Evolutionary conservation across 345 rosid species (phyloP).

Genomic region (Tarenaya hassleriana): DNA sequence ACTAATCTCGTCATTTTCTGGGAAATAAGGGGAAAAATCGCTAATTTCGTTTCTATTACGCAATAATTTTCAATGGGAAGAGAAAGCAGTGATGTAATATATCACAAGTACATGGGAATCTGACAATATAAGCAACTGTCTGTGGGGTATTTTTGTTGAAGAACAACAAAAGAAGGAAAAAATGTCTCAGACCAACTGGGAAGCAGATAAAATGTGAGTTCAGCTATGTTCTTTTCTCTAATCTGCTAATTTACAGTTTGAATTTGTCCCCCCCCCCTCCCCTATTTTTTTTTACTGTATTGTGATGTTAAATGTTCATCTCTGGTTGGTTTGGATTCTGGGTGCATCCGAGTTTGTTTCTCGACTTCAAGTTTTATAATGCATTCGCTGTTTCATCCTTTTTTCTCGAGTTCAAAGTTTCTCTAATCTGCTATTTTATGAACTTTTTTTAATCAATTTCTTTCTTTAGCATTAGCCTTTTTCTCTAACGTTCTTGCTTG

Average conservation of each 20-base stretch:
- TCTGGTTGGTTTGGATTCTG: constrained; percentile 32
- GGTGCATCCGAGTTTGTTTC: constrained; percentile 13
- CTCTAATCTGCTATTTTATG: constrained; percentile 6
- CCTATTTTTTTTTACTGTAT: background rate
- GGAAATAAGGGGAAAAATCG: constrained; percentile 6
- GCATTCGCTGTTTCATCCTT: constrained; percentile 15
- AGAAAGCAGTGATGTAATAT: constrained; percentile 21
- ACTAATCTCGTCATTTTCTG: constrained; percentile 22
- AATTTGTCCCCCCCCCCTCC: background rate
- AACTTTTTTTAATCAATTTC: background rate
- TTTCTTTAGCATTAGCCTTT: constrained; percentile 3
- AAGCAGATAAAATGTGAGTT: constrained; percentile 98
- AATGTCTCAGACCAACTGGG: constrained; percentile 98
- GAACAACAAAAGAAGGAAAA: constrained; percentile 20
- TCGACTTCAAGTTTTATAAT: constrained; percentile 24
- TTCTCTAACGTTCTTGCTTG: constrained; percentile 17
- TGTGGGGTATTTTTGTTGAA: constrained; percentile 29
- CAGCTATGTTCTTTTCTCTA: background rate
- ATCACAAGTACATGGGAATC: constrained; percentile 30
- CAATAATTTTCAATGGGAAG: constrained; percentile 27
- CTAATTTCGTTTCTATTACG: constrained; percentile 24
- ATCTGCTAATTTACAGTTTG: constrained; percentile 12
- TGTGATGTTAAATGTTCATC: background rate
- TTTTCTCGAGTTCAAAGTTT: constrained; percentile 11
- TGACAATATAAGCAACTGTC: constrained; percentile 35